Percentiles rank a stretch among this genome's conserved stretches.
Conservation (phyloP, 805 yeast genomes). For the Myxozyma lipomycoides region DNA sequence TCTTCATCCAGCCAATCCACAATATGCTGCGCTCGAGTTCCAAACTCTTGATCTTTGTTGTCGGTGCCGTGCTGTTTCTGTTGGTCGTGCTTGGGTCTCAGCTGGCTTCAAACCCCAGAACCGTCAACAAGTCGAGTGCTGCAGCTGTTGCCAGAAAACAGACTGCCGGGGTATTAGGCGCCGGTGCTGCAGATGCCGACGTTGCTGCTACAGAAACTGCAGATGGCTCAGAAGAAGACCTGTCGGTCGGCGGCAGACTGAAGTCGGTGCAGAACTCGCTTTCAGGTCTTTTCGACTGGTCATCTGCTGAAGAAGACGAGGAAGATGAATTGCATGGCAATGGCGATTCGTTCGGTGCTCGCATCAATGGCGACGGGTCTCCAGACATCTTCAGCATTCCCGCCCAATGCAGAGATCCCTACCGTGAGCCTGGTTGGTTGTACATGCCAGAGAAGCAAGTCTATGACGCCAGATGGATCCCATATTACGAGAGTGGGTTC, state of each 20-base stretch:
- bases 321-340: not conserved
- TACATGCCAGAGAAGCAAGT: slow-evolving; percentile 2
- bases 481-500: slow-evolving; percentile 5
- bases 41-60: not conserved
- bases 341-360: not conserved
- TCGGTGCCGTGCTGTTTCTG: not conserved
- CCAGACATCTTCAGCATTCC: slow-evolving; percentile 2
- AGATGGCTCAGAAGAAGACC: not conserved
- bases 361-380: not conserved
- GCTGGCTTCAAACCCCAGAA: not conserved
- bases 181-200: not conserved
- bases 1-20: too few species aligned
- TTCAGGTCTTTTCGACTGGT: not conserved
- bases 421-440: slow-evolving; percentile 19
- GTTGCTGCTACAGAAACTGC: not conserved
- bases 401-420: slow-evolving; percentile 18
- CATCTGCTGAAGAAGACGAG: not conserved
- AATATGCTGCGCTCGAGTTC: not conserved
- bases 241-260: not conserved
- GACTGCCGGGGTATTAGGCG: not conserved
- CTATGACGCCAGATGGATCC: slow-evolving; percentile 14
- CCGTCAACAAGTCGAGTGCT: not conserved
- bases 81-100: not conserved
- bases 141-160: not conserved
- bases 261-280: not conserved